phyloP scores from a whole-genome alignment of 2,329 filamentous ascomycete species.

The Simplicillium sp. region DNA sequence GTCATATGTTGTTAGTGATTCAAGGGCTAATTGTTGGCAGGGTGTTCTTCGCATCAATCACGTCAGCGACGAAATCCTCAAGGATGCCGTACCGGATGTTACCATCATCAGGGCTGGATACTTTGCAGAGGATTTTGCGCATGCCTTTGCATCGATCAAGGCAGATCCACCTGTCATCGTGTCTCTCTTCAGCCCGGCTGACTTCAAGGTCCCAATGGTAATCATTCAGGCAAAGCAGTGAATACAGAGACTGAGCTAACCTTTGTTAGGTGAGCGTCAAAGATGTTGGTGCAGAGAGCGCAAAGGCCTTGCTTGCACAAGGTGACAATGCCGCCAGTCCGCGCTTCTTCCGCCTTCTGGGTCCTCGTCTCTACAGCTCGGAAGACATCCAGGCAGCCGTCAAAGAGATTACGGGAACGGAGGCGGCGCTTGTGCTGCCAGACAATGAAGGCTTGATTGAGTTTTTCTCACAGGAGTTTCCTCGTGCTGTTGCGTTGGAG shows the following conservation, averaged over 20 bases:
- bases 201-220: too few relatives aligned
- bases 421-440: slow-evolving; percentile 13
- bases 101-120: too few relatives aligned
- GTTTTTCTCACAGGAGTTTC: slow-evolving; percentile 15
- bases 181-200: too few relatives aligned
- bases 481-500: slow-evolving; percentile 12
- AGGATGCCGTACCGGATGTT: too few relatives aligned
- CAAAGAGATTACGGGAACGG: slow-evolving; percentile 16
- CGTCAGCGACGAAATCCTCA: too few relatives aligned
- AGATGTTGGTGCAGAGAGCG: slow-evolving; percentile 17
- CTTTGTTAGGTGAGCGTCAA: slow-evolving; percentile 16
- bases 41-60: too few relatives aligned
- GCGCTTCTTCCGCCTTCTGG: slow-evolving; percentile 15
- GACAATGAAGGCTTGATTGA: background rate
- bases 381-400: slow-evolving; percentile 17
- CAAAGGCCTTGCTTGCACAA: slow-evolving; percentile 11
- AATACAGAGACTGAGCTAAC: background rate
- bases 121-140: too few relatives aligned
- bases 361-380: slow-evolving; percentile 17
- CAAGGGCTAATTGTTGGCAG: too few relatives aligned
- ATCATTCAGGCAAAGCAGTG: too few relatives aligned
- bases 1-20: background rate
- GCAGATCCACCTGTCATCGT: too few relatives aligned
- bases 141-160: too few relatives aligned
- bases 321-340: slow-evolving; percentile 4